A percentile compares a stretch with the other conserved stretches of the same genome.
Evolutionary conservation across 257 asterid genomes (phyloP).

Genomic region (Solanum ossicruentum): DNA sequence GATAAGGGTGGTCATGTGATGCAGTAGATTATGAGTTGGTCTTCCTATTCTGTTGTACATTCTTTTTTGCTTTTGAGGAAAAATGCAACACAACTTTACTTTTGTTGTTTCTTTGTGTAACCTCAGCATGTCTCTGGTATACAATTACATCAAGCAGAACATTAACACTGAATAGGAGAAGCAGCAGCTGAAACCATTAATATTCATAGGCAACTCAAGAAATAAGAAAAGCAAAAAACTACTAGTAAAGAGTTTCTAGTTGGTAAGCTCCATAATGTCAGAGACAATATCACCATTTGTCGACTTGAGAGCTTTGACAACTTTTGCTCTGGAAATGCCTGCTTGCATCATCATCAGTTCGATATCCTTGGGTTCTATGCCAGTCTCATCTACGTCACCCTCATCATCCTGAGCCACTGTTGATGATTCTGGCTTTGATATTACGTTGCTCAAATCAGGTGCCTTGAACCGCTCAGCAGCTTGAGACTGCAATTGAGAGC

Average conservation of each 20-base stretch:
- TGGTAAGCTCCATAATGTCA: conserved; percentile 70
- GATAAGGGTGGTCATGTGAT: not conserved
- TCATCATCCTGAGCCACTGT: conserved; percentile 40
- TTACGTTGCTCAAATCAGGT: conserved; percentile 24
- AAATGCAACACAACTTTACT: not conserved
- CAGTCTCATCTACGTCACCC: conserved; percentile 44
- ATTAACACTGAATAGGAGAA: not conserved
- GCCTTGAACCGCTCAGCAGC: conserved; percentile 59
- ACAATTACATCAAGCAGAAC: not conserved
- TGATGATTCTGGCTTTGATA: conserved; percentile 47
- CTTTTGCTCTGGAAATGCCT: conserved; percentile 48
- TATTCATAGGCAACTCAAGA: not conserved
- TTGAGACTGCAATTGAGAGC: conserved; percentile 51
- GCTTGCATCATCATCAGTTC: conserved; percentile 67
- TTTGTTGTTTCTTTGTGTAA: not conserved
- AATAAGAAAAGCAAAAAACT: not conserved
- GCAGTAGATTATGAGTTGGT: not conserved
- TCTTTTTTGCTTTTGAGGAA: not conserved
- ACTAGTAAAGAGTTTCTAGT: conserved; percentile 10
- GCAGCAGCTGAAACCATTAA: not conserved
- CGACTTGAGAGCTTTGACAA: conserved; percentile 57
- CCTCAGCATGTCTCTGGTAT: not conserved
- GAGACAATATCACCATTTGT: conserved; percentile 65
- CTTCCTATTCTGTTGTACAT: not conserved
- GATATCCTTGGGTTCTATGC: conserved; percentile 54